phyloP scores from a whole-genome alignment of 106 monocot genomes.

The Posidonia australis region DNA sequence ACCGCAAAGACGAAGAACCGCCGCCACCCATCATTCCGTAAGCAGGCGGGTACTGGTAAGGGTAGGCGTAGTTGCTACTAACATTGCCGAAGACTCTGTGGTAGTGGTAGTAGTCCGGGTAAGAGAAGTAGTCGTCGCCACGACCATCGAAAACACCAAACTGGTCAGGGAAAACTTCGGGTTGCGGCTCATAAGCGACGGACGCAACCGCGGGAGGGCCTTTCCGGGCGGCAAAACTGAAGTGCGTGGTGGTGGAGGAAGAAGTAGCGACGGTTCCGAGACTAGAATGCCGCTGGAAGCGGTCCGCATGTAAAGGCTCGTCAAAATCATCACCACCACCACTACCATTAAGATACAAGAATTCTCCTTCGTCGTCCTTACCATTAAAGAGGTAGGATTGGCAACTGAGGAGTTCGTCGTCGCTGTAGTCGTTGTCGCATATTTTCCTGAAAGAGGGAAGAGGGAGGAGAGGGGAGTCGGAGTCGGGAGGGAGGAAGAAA shows the following conservation, averaged over 20 bases:
- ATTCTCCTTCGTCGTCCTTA: conserved; percentile 22
- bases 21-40: conserved; percentile 11
- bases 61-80: not conserved
- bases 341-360: not conserved
- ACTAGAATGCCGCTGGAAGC: not conserved
- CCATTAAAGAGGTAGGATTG: conserved; percentile 39
- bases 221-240: conserved; percentile 8
- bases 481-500: conserved; percentile 25
- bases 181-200: conserved; percentile 4
- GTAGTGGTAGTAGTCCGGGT: not conserved
- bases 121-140: not conserved
- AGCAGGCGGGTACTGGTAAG: not conserved
- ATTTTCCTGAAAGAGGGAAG: conserved; percentile 39
- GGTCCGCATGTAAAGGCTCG: conserved; percentile 31
- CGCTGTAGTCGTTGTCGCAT: conserved; percentile 3
- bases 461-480: conserved; percentile 20
- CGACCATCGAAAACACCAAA: conserved; percentile 4
- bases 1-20: too few species aligned
- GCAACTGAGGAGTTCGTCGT: not conserved
- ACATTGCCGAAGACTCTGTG: not conserved
- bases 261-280: not conserved
- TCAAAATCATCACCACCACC: conserved; percentile 23
- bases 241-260: not conserved
- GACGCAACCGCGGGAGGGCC: not conserved
- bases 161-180: conserved; percentile 7